Base-by-base conservation (phyloP, 345 rosid genomes). In the Gossypium bickii region DNA sequence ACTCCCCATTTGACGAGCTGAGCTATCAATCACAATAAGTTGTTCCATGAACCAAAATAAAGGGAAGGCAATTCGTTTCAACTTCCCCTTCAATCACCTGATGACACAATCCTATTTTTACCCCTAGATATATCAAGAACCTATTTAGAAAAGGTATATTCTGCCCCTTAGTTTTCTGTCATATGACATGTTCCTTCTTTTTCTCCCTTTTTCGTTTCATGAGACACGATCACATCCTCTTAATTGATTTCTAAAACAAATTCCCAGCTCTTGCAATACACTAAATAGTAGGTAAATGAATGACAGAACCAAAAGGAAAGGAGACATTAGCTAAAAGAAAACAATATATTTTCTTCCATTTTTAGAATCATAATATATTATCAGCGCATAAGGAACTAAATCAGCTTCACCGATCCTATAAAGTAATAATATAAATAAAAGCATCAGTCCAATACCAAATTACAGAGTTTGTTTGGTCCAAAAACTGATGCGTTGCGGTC, bases 231-330 rank as follows among this genome's bases (percentile, higher is more conserved):
- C 45, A 9, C 44, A 48, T 48, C 58, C 38, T 67, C 71, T 67
- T 24, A 67, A 24, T 25, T 2, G 9, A 45, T 20, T 67, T 67
- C 53, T 44, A 66, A 45, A 45, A 15, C 17, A 48, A 48, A 69
- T 48, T 49, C 34, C 11, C 29, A 65, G 18, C 11, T 44, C 34
- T 44, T 67, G 49, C 55, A 53, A 70, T 52, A 34, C 16, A 58
- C 63, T 12, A 10, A 70, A 29, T 52, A 70, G 16, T 11, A 44
- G 25, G 73, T 70, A 52, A 34, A 27, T 29, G 73, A 52, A 70
- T 29, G 27, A 17, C 29, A 49, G 58, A 67, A 48, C 22, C 57
- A 8, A 24, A 68, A 48, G 9, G 12, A 20, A 22, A 48, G 18
- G 25, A 25, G 22, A 25, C 43, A 25, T 49, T 48, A 68, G 72